A percentile compares a stretch with the other conserved stretches of the same genome.
phyloP scores from a whole-genome alignment of 306 rosid genomes.

The Quercus gilva region DNA sequence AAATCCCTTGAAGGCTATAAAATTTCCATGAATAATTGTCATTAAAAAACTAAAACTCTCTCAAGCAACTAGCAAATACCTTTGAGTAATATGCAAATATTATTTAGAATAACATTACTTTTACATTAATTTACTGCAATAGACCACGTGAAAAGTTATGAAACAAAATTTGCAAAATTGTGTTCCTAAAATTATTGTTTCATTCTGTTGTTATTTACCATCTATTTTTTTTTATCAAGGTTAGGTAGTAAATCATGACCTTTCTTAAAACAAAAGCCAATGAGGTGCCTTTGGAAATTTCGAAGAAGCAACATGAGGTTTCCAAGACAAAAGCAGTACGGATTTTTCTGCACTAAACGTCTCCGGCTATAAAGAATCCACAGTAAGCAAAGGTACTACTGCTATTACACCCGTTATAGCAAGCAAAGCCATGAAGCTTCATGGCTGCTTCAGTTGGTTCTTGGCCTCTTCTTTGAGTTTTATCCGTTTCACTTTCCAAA shows the following conservation, averaged over 20 bases:
- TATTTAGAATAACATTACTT: too few species aligned
- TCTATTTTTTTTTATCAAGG: too few species aligned
- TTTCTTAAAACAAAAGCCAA: background rate
- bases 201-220: too few species aligned
- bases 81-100: too few species aligned
- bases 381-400: background rate
- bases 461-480: background rate
- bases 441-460: background rate
- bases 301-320: slow-evolving; percentile 19
- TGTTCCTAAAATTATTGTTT: too few species aligned
- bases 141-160: too few species aligned
- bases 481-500: background rate
- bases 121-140: too few species aligned
- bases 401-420: background rate
- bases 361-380: background rate
- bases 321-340: background rate
- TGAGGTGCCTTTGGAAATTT: slow-evolving; percentile 18
- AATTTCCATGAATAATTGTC: too few species aligned
- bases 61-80: too few species aligned
- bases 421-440: slow-evolving; percentile 10
- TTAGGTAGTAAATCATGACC: background rate
- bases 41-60: too few species aligned
- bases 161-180: too few species aligned
- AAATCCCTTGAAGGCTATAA: background rate
- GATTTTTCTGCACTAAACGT: background rate